Base-by-base conservation (phyloP, 495 filamentous ascomycete species). In the Xylaria venustula region DNA sequence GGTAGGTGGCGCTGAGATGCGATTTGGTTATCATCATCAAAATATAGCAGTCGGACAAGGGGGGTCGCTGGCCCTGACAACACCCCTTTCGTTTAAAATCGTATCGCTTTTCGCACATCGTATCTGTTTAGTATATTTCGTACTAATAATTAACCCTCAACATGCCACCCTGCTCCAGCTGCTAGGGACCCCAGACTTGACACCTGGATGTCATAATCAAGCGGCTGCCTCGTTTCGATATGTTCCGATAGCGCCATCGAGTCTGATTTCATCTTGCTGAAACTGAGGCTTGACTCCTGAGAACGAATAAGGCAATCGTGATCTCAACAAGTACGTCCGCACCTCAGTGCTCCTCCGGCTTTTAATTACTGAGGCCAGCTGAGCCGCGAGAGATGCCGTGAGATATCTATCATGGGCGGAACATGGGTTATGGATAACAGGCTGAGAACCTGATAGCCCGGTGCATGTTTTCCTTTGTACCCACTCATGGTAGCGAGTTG, bases 21-120 rank as follows among this genome's bases (percentile, higher is more conserved):
- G 52, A 55, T 55, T 55, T 32, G 40, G 40, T 45, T 25, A n/a
- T 55, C 52, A 55, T 30, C 52, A 32, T 55, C 37, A 42, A 20
- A 37, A 55, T 32, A 20, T 55, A 37, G 44, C 52, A 44, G 37
- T 8, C 40, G 25, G 40, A 55, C 40, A 17, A 45, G 40, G 53
- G 37, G 3, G 40, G 8, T 45, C 40, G 20, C 53, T 17, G 40
- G 41, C 32, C 37, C 53, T 37, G 51, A 41, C 51, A 42, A 34
- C 30, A 34, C 25, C 23, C 37, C 53, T 45, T 45, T 45, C 53
- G 40, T 55, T 45, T 55, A 55, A 5, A 15, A 20, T 45, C 41
- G 53, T 55, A 55, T 37, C 26, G 40, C 52, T 32, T 45, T 32
- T 55, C 53, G 40, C 37, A 55, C 32, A 52, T 40, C 19, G 30